A percentile compares a stretch with the other conserved stretches of the same genome.
phyloP scores from a whole-genome alignment of 1,284 basidiomycete species.

The Irpex sp. region DNA sequence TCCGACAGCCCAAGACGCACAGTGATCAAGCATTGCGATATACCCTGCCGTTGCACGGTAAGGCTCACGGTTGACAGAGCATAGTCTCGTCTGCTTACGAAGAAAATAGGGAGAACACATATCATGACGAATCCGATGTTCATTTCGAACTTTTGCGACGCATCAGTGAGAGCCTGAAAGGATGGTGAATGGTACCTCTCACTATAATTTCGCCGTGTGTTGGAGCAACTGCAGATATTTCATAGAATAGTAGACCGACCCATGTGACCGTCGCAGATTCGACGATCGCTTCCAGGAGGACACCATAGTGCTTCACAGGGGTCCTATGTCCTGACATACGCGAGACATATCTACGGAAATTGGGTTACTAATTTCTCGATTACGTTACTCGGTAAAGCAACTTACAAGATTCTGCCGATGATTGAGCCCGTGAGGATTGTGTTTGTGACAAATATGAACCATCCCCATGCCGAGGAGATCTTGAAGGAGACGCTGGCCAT shows the following conservation, averaged over 20 bases:
- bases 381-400: background rate
- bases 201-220: slow-evolving; percentile 13
- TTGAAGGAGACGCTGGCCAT: no score
- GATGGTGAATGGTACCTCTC: background rate
- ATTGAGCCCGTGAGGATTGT: no score
- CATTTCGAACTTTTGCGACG: background rate
- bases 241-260: slow-evolving; percentile 23
- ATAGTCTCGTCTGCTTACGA: background rate
- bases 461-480: no score
- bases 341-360: background rate
- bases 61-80: background rate
- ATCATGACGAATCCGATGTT: slow-evolving; percentile 6
- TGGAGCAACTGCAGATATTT: slow-evolving; percentile 19
- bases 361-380: background rate
- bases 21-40: slow-evolving; percentile 8
- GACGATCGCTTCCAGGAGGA: slow-evolving; percentile 15
- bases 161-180: background rate
- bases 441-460: no score
- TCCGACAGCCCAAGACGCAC: background rate
- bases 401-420: background rate
- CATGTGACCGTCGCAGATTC: slow-evolving; percentile 23
- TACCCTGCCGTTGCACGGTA: background rate
- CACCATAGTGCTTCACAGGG: background rate
- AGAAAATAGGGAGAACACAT: slow-evolving; percentile 7
- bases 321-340: background rate